A percentile compares a stretch with the other conserved stretches of the same genome.
phyloP scores from a whole-genome alignment of 495 filamentous ascomycete species.

The Talaromyces ruber region DNA sequence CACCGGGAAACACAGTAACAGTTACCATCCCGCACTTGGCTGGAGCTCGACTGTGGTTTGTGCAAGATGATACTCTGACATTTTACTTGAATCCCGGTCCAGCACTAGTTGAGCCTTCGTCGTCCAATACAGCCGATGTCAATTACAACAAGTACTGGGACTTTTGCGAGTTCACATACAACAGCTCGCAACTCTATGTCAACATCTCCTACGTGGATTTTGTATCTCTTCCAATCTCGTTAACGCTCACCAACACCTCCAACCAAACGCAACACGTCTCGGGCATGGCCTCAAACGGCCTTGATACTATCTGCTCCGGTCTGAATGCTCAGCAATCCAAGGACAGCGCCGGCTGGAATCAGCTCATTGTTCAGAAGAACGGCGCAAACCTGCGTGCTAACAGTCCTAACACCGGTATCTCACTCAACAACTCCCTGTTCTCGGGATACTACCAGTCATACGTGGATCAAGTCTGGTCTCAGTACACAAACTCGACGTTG shows the following conservation, averaged over 20 bases:
- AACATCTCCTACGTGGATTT: constrained; percentile 76
- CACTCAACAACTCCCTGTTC: constrained; percentile 49
- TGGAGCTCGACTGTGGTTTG: constrained; percentile 66
- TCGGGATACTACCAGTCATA: constrained; percentile 53
- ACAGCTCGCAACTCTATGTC: constrained; percentile 56
- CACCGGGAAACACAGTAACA: constrained; percentile 46
- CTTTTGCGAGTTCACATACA: constrained; percentile 71
- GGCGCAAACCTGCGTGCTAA: constrained; percentile 52
- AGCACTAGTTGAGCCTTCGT: constrained; percentile 61
- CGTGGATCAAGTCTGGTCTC: constrained; percentile 54
- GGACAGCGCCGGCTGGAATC: constrained; percentile 55
- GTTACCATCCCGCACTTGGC: constrained; percentile 59
- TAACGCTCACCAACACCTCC: constrained; percentile 46
- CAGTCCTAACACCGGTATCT: constrained; percentile 56
- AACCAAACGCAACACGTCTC: constrained; percentile 46
- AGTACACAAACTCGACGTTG: constrained; percentile 43
- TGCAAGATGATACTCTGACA: constrained; percentile 46
- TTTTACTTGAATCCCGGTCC: constrained; percentile 65
- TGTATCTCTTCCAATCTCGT: constrained; percentile 54
- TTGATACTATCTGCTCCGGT: constrained; percentile 44
- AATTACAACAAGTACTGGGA: constrained; percentile 59
- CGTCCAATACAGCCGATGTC: constrained; percentile 55
- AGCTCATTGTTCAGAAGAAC: constrained; percentile 46
- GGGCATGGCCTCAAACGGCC: constrained; percentile 49
- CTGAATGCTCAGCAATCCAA: constrained; percentile 42